Evolutionary conservation across 768 basidiomycete species (phyloP), one percentile per base, ranked within the genome.

Genomic region (Solioccasus polychromus): DNA sequence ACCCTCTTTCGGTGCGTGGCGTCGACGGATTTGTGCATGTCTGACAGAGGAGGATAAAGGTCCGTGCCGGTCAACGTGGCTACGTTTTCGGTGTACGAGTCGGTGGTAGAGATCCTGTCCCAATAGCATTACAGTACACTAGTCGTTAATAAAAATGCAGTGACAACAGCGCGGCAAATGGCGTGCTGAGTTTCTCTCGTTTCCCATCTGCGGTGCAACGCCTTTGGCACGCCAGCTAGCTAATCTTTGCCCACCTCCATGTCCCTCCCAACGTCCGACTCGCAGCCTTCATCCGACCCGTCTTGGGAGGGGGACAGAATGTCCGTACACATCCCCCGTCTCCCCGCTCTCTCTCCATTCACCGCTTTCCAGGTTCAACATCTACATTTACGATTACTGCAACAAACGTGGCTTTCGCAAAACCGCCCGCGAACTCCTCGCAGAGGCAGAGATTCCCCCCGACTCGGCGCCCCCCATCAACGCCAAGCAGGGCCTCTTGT

Each of bases 51-150:
- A 11, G 5, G 5, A 39, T 32, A 30, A 38, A 88, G 85, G 31
- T 85, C 87, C n/a, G 74, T 89, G 19, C 89, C 88, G 3, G 86
- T 88, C n/a, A 90, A 90, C 53, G 88, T 90, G 76, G 84, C 82
- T 25, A 88, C 83, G 1, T 90, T 91, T 62, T 77, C 75, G 3
- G 79, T 80, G 2, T 91, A 88, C 49, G 88, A 91, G 52, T 64
- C 71, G 2, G 71, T 83, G 26, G 77, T 83, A 0, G 72, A 64
- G 38, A 49, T 62, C 12, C 46, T 71, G 41, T 62, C 68, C 10
- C 57, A 44, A 47, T 40, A 12, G 28, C 8, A 12, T 28, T 28
- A 28, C 28, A 28, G 28, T 28, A n/a, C n/a, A n/a, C n/a, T n/a
- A n/a, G n/a, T n/a, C n/a, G n/a, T n/a, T n/a, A n/a, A n/a, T n/a